phyloP scores from a whole-genome alignment of 2,329 filamentous ascomycete species.

The Chaetomium olivaceum region DNA sequence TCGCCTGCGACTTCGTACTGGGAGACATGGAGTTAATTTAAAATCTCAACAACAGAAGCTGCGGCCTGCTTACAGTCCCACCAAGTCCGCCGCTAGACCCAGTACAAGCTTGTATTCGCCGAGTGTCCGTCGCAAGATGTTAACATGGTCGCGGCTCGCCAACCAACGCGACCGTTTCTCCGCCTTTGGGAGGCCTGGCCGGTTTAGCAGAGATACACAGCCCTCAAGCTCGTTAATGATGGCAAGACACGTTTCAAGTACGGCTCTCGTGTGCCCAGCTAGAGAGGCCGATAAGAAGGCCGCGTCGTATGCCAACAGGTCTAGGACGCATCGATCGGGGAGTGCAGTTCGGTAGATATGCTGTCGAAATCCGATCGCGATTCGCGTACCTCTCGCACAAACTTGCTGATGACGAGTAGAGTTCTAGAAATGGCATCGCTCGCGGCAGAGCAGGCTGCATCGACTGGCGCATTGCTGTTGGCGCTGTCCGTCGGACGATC shows the following conservation, averaged over 20 bases:
- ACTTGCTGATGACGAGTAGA: conserved; percentile 38
- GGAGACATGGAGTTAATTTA: not conserved
- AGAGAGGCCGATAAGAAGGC: conserved; percentile 40
- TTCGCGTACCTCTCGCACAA: conserved; percentile 46
- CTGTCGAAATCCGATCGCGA: conserved; percentile 43
- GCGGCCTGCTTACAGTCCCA: conserved; percentile 38
- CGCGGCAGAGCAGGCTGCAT: conserved; percentile 42
- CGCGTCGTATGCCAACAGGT: conserved; percentile 44
- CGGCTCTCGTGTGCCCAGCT: conserved; percentile 39
- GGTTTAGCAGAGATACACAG: conserved; percentile 38
- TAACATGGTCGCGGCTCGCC: conserved; percentile 38
- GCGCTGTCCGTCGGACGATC: not conserved
- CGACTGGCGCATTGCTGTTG: conserved; percentile 37
- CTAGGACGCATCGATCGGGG: conserved; percentile 43
- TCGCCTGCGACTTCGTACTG: conserved; percentile 24
- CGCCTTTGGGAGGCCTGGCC: conserved; percentile 36
- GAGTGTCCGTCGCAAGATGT: conserved; percentile 38
- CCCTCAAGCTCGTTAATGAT: conserved; percentile 42
- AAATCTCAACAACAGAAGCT: not conserved
- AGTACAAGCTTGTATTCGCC: conserved; percentile 44
- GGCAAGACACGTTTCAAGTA: conserved; percentile 41
- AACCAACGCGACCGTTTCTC: conserved; percentile 44
- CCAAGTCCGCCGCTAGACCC: conserved; percentile 45
- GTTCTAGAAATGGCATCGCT: conserved; percentile 40
- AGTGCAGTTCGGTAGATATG: conserved; percentile 45